phyloP scores from a whole-genome alignment of 2,329 filamentous ascomycete genomes.

The Calonectria pseudoreteaudii region DNA sequence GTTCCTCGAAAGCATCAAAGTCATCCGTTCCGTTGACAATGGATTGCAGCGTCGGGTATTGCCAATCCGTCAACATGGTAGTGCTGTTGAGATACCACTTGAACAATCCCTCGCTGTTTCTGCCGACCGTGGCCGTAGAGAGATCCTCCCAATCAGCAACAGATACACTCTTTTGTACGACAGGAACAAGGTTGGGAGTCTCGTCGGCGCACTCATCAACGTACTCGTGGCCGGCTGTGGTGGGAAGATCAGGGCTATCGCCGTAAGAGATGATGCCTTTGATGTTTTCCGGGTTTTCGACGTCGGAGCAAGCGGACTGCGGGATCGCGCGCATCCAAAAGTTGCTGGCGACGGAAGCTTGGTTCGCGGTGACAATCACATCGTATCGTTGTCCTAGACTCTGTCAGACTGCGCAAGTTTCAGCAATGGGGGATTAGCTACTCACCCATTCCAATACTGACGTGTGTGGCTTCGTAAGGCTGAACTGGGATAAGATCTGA shows the following conservation, averaged over 20 bases:
- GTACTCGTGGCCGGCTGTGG: background rate
- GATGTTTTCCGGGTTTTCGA: background rate
- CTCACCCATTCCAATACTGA: background rate
- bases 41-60: conserved; percentile 44
- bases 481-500: conserved; percentile 66
- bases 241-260: background rate
- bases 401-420: background rate
- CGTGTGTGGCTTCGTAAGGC: background rate
- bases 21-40: conserved; percentile 28
- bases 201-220: background rate
- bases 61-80: conserved; percentile 47
- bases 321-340: background rate
- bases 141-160: background rate
- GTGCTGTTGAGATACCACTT: conserved; percentile 59
- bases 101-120: conserved; percentile 50
- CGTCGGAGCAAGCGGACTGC: background rate
- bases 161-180: background rate
- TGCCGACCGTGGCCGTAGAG: conserved; percentile 23
- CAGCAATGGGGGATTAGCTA: background rate
- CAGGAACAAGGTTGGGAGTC: background rate
- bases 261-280: background rate
- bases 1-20: background rate
- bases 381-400: background rate
- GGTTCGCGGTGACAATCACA: background rate
- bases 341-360: background rate